Conservation (phyloP, 2,329 filamentous ascomycete genomes). For the Lachnellula occidentalis region DNA sequence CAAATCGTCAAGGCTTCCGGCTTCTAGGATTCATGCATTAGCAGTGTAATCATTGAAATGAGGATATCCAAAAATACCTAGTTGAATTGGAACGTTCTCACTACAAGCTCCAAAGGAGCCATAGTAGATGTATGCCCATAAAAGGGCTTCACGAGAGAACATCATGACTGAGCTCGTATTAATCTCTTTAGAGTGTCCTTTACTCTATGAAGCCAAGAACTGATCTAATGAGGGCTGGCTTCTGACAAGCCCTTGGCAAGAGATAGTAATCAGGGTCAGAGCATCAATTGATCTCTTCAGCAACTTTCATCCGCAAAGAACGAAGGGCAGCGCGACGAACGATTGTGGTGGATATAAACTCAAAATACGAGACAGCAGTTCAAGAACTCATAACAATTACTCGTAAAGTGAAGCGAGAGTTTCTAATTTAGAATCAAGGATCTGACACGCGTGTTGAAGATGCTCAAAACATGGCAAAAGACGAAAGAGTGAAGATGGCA, state of each 20-base stretch:
- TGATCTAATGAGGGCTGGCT: constrained; percentile 4
- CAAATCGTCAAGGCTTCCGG: not conserved
- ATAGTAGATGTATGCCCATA: constrained; percentile 13
- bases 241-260: not conserved
- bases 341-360: constrained; percentile 18
- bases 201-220: constrained; percentile 6
- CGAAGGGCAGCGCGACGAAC: constrained; percentile 6
- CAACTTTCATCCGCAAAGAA: not conserved
- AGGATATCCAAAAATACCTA: constrained; percentile 4
- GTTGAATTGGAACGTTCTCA: not conserved
- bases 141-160: constrained; percentile 5
- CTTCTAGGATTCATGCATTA: not conserved
- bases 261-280: not conserved
- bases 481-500: not conserved
- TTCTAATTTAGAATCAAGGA: not conserved
- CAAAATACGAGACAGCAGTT: constrained; percentile 1
- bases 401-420: not conserved
- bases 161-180: constrained; percentile 11
- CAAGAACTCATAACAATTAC: not conserved
- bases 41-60: not conserved
- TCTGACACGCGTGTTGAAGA: not conserved
- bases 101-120: constrained; percentile 6
- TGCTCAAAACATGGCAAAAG: not conserved
- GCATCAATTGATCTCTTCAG: constrained; percentile 6
- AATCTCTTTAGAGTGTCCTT: not conserved